Evolutionary conservation across 257 asterid genomes (phyloP).

Genomic region (Leptodermis oblonga): DNA sequence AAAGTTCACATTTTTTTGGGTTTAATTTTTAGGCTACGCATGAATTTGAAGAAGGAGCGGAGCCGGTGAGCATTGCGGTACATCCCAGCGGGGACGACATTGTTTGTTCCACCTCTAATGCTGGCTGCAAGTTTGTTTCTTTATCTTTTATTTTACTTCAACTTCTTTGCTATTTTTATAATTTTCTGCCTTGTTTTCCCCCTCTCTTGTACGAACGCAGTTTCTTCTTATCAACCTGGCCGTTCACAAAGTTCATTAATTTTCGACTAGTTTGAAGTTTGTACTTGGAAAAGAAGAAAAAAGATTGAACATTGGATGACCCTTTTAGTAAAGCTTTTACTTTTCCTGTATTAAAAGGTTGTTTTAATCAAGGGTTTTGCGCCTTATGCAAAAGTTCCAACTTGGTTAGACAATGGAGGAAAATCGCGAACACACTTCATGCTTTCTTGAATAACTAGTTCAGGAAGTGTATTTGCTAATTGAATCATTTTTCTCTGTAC

Average conservation of each 20-base stretch:
- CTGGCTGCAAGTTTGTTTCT: slow-evolving; percentile 82
- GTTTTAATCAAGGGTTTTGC: not conserved
- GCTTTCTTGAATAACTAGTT: not conserved
- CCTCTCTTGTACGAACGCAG: not conserved
- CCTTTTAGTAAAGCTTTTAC: not conserved
- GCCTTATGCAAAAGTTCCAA: not conserved
- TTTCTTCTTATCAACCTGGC: not conserved
- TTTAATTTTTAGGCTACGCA: slow-evolving; percentile 48
- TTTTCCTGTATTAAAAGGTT: not conserved
- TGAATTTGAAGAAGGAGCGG: slow-evolving; percentile 64
- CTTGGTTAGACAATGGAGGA: not conserved
- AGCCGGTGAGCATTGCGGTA: slow-evolving; percentile 61
- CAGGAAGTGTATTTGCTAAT: not conserved
- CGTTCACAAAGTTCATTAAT: not conserved
- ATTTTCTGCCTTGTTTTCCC: not conserved
- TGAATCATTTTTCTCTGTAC: not conserved
- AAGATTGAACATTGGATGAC: not conserved
- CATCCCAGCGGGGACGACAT: slow-evolving; percentile 83
- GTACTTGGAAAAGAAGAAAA: not conserved
- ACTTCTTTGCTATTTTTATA: not conserved
- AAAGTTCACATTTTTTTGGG: slow-evolving; percentile 5
- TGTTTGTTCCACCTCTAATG: slow-evolving; percentile 80
- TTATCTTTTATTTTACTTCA: not conserved
- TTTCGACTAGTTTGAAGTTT: not conserved
- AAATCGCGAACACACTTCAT: not conserved